Percentiles rank a stretch among this genome's conserved stretches.
These are phyloP conservation scores for Canavalia ensiformis DNA, from an alignment of 306 rosid species.

Conservation along the genomic window DNA sequence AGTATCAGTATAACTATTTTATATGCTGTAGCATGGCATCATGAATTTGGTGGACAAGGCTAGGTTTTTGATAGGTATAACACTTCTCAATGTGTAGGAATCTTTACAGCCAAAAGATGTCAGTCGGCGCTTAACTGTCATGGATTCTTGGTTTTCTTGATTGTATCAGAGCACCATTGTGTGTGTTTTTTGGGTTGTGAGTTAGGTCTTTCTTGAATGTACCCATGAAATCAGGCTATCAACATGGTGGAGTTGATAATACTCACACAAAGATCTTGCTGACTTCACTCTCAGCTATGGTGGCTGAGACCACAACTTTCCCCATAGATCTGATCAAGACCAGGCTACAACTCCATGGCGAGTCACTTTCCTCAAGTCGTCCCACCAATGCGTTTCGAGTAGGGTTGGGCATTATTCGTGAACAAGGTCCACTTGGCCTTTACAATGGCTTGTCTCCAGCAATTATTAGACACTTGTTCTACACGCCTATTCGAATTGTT, in stretches of 20 bases:
- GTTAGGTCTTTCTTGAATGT: slow-evolving; percentile 39
- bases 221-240: slow-evolving; percentile 52
- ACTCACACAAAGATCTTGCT: slow-evolving; percentile 61
- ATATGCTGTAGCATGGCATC: not conserved
- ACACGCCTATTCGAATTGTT: slow-evolving; percentile 83
- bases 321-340: slow-evolving; percentile 88
- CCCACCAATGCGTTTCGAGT: slow-evolving; percentile 68
- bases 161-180: slow-evolving; percentile 1
- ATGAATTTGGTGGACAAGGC: not conserved
- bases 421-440: slow-evolving; percentile 74
- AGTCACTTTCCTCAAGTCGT: slow-evolving; percentile 61
- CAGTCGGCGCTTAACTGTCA: slow-evolving; percentile 6
- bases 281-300: slow-evolving; percentile 79
- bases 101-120: not conserved
- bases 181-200: slow-evolving; percentile 15
- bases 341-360: slow-evolving; percentile 88
- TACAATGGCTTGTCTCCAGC: slow-evolving; percentile 93
- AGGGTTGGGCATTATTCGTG: slow-evolving; percentile 61
- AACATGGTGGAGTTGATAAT: slow-evolving; percentile 50
- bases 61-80: slow-evolving; percentile 10
- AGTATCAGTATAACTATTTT: not conserved
- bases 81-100: slow-evolving; percentile 39
- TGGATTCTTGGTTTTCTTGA: slow-evolving; percentile 4
- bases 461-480: slow-evolving; percentile 74
- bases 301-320: slow-evolving; percentile 88